phyloP scores from a whole-genome alignment of 352 stramenopile genomes.

The Peronospora belbahrii region DNA sequence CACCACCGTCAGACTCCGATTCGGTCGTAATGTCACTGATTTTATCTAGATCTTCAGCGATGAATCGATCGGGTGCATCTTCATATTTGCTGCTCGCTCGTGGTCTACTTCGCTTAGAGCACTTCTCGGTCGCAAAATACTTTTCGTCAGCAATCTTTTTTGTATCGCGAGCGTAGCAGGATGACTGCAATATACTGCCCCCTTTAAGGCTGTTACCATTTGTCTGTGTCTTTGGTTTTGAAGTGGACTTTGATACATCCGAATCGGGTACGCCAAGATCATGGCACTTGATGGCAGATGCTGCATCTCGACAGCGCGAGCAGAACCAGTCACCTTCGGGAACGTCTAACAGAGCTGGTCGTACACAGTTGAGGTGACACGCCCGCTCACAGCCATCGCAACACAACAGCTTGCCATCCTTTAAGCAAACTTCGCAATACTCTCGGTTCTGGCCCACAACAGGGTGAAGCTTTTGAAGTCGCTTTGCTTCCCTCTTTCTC shows the following conservation, averaged over 20 bases:
- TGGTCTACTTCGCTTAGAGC: background rate
- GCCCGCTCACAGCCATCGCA: slow-evolving; percentile 70
- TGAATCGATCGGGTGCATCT: background rate
- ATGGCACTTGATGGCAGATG: background rate
- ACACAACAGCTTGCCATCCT: slow-evolving; percentile 57
- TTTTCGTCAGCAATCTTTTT: slow-evolving; percentile 2
- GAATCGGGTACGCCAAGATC: background rate
- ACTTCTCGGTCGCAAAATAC: slow-evolving; percentile 1
- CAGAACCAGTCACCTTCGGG: slow-evolving; percentile 73
- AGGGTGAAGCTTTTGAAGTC: slow-evolving; percentile 12
- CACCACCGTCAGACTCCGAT: slow-evolving; percentile 24
- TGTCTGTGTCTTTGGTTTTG: slow-evolving; percentile 8
- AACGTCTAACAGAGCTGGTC: slow-evolving; percentile 53
- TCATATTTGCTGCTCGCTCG: background rate
- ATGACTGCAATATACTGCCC: background rate
- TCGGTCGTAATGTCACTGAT: slow-evolving; percentile 25
- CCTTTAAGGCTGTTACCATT: slow-evolving; percentile 11
- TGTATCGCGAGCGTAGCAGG: background rate
- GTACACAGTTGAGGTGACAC: slow-evolving; percentile 71
- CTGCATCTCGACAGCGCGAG: slow-evolving; percentile 25
- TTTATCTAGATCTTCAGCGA: slow-evolving; percentile 1
- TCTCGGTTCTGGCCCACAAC: slow-evolving; percentile 58
- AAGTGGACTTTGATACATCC: background rate
- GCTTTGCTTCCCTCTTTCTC: slow-evolving; percentile 45
- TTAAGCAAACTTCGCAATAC: slow-evolving; percentile 63